Base-by-base conservation (phyloP, 1,284 basidiomycete genomes). In the Tilletia setariae region DNA sequence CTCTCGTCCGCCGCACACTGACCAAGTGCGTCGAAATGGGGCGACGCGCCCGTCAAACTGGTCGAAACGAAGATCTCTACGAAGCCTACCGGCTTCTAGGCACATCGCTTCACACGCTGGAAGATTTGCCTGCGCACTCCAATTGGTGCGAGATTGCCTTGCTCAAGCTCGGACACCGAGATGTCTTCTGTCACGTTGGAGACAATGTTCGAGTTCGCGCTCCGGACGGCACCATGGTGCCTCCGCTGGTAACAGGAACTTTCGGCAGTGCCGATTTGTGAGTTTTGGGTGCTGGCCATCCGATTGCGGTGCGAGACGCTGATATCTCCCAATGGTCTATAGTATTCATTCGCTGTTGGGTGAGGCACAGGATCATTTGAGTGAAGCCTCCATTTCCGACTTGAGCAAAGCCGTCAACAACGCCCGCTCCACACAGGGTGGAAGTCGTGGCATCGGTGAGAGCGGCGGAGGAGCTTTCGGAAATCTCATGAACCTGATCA, bases 151-250 rank as follows among this genome's bases (percentile, higher is more conserved):
- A 84, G 68, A 70, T 84, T 19, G 86, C 89, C 0, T 87, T 95
- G 15, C 87, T 90, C 62, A 86, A 87, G 7, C 86, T 93, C 83
- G 93, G 93, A 0, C 85, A 93, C 78, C 79, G 84, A 1, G 84
- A 93, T 61, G 90, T 96, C 1, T 97, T 96, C 84, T 83, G 88
- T n/a, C 93, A 97, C 78, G 91, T 96, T 43, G 94, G 94, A 13
- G 89, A 91, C 72, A 87, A 90, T 68, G 69, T 90, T 53, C 86
- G 89, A 59, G 85, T 96, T 30, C 89, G 89, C 68, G 89, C 91
- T 28, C 91, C 89, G 0, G 88, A 89, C 70, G 92, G 93, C 2
- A 86, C 87, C 71, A 85, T 85, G 81, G 91, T 93, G 28, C 88
- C 90, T 1, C 93, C 92, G 0, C 86, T 95, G 62, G 90, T 95